Conservation (phyloP, 768 basidiomycete genomes). For the Leccinellum rugosiceps region DNA sequence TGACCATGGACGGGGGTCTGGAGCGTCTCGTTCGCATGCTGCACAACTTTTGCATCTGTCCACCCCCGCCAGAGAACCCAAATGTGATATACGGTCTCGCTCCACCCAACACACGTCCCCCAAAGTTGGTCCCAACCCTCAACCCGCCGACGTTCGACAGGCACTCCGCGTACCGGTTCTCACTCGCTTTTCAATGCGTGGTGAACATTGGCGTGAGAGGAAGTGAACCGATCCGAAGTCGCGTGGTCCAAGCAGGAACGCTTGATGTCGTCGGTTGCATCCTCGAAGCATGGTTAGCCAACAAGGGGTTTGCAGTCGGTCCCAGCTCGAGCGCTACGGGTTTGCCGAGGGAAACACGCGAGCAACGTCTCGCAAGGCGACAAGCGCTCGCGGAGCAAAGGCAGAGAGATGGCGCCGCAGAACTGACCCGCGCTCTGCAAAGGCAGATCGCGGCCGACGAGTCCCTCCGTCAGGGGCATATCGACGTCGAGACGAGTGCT, state of each 20-base stretch:
- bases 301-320: slow-evolving; percentile 83
- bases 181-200: slow-evolving; percentile 93
- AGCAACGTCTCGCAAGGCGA: slow-evolving; percentile 64
- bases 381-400: slow-evolving; percentile 53
- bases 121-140: slow-evolving; percentile 55
- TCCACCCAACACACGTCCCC: slow-evolving; percentile 56
- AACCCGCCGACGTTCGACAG: slow-evolving; percentile 74
- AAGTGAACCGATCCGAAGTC: slow-evolving; percentile 84
- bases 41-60: slow-evolving; percentile 81
- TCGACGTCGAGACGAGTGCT: slow-evolving; percentile 3
- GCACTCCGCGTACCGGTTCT: slow-evolving; percentile 84
- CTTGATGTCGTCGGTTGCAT: slow-evolving; percentile 92
- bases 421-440: slow-evolving; percentile 56
- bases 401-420: slow-evolving; percentile 52
- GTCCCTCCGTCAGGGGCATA: slow-evolving; percentile 18
- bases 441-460: slow-evolving; percentile 42
- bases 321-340: slow-evolving; percentile 77
- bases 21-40: slow-evolving; percentile 93
- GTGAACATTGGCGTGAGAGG: slow-evolving; percentile 97
- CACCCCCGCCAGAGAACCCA: slow-evolving; percentile 79
- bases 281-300: slow-evolving; percentile 88
- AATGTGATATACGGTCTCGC: slow-evolving; percentile 74
- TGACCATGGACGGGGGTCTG: slow-evolving; percentile 96
- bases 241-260: slow-evolving; percentile 93
- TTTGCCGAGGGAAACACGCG: slow-evolving; percentile 68